These are phyloP conservation scores for Euphorbia peplus DNA, from an alignment of 345 rosid species.

Conservation along the genomic window DNA sequence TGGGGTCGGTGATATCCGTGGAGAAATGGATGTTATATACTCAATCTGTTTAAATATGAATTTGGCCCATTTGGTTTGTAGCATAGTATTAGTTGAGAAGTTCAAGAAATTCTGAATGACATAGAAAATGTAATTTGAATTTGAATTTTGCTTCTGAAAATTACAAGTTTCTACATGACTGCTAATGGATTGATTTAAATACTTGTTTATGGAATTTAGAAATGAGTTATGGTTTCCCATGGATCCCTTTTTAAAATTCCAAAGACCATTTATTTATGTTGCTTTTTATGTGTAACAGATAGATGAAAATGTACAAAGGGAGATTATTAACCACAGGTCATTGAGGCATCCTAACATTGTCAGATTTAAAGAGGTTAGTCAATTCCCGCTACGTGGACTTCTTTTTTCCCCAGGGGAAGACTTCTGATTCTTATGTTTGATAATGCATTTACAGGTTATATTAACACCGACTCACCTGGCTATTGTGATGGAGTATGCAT, in stretches of 20 bases:
- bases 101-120: not conserved
- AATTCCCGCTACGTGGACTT: not conserved
- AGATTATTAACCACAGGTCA: conserved; percentile 90
- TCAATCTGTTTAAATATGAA: not conserved
- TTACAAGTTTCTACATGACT: not conserved
- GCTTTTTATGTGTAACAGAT: conserved; percentile 49
- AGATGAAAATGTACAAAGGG: conserved; percentile 89
- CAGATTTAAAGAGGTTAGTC: conserved; percentile 80
- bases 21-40: too few species aligned
- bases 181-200: not conserved
- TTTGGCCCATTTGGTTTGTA: not conserved
- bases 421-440: conserved; percentile 8
- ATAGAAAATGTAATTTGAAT: not conserved
- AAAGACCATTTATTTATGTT: not conserved
- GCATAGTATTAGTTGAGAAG: not conserved
- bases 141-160: not conserved
- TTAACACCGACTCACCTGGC: conserved; percentile 95
- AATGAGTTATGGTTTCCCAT: not conserved
- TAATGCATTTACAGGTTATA: conserved; percentile 46
- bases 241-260: not conserved
- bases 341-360: conserved; percentile 95
- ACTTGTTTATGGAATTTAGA: not conserved
- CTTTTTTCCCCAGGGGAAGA: conserved; percentile 2
- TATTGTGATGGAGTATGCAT: conserved; percentile 93
- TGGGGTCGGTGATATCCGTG: too few species aligned